Conservation (phyloP, 2,329 filamentous ascomycete species). For the Exophiala mesophila region DNA sequence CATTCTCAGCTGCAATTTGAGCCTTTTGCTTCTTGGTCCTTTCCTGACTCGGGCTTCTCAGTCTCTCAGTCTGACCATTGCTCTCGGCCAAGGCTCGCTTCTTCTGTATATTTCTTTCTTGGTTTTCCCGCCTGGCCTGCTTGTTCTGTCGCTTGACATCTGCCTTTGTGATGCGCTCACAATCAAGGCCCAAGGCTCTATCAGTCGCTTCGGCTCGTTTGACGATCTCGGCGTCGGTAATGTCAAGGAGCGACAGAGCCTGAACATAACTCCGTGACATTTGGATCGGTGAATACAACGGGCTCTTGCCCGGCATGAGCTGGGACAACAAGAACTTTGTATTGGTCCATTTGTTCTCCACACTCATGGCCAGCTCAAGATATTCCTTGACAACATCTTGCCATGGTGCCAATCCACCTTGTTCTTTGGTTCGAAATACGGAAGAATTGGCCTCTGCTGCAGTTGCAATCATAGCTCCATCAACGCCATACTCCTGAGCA, state of each 20-base stretch:
- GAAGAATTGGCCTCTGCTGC: constrained; percentile 87
- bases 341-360: constrained; percentile 84
- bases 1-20: constrained; percentile 24
- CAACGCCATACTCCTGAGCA: constrained; percentile 73
- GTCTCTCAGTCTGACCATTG: constrained; percentile 4
- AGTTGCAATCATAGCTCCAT: constrained; percentile 96
- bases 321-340: constrained; percentile 87
- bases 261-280: constrained; percentile 66
- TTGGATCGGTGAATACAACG: constrained; percentile 58
- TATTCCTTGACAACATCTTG: constrained; percentile 72
- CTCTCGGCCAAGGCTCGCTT: constrained; percentile 16
- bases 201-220: constrained; percentile 64
- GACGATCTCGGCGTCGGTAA: constrained; percentile 53
- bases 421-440: constrained; percentile 66
- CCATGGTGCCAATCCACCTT: constrained; percentile 72
- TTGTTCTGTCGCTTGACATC: constrained; percentile 26
- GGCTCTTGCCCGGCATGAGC: constrained; percentile 75
- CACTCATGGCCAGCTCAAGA: constrained; percentile 64
- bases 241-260: constrained; percentile 60
- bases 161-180: constrained; percentile 30
- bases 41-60: constrained; percentile 7
- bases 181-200: constrained; percentile 54
- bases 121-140: constrained; percentile 19
- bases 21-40: constrained; percentile 24
- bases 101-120: constrained; percentile 18